Evolutionary conservation across 345 rosid genomes (phyloP).

Genomic region (Adansonia digitata): DNA sequence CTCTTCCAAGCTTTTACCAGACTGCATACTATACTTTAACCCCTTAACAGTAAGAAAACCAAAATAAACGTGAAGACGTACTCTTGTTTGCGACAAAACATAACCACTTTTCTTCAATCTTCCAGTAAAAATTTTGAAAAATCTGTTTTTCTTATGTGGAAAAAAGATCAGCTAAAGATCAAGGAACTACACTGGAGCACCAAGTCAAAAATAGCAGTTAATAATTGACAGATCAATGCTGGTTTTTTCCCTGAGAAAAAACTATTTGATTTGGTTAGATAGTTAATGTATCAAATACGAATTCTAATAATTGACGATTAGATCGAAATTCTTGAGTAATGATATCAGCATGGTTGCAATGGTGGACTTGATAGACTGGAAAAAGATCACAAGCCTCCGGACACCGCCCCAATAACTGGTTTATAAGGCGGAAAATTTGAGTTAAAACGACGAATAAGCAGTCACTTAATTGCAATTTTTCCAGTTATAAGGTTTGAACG

Average conservation of each 20-base stretch:
- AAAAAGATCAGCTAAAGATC: background rate
- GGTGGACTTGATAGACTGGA: background rate
- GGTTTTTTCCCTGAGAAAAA: background rate
- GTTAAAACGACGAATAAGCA: background rate
- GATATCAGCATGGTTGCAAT: background rate
- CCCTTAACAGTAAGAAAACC: background rate
- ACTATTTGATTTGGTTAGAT: too few species aligned
- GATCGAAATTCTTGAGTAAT: background rate
- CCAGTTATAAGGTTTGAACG: background rate
- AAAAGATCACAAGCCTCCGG: background rate
- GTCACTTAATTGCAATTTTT: background rate
- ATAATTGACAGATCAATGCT: background rate
- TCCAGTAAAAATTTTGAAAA: background rate
- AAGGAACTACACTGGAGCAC: too few species aligned
- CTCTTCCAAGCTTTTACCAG: background rate
- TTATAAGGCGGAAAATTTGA: background rate
- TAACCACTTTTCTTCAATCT: background rate
- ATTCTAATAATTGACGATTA: background rate
- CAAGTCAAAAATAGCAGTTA: too few species aligned
- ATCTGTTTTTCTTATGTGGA: background rate
- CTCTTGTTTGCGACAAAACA: background rate
- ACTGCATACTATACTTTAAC: background rate
- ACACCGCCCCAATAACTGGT: background rate
- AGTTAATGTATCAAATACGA: too few species aligned
- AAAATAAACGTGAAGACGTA: background rate